Evolutionary conservation across 306 rosid genomes (phyloP), one percentile per base, ranked within the genome.

Genomic region (Rosa rugosa): DNA sequence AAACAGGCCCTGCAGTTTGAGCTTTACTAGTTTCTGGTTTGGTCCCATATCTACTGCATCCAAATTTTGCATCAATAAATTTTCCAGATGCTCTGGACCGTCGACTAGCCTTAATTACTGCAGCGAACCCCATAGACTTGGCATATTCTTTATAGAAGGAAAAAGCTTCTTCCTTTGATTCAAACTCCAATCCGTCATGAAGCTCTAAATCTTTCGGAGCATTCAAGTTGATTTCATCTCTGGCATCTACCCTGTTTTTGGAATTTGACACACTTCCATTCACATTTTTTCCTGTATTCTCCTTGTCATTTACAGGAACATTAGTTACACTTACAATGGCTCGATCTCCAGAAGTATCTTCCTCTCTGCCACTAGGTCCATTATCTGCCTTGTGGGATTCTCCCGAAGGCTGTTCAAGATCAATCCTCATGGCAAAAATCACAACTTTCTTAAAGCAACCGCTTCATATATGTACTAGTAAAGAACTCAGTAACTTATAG

Each of bases 31-130:
- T 71, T 59, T 84, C 84, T 12, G 50, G 81, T 79, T 81, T 87
- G 65, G 18, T 81, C 66, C 90, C 90, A 65, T 81, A 82, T 84
- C 84, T 81, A 75, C 82, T 84, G 67, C 90, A 87, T 5, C 84
- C 83, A 79, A 87, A 84, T 69, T 87, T 87, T 16, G 90, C 88
- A 80, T 82, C 90, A 70, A 87, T 87, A 77, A 87, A 84, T 14
- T 87, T 82, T 70, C 85, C 87, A n/a, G 88, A 84, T 68, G 78
- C 77, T 80, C 88, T 79, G 23, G 88, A 87, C 60, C 90, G 79
- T 25, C 88, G 90, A 22, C 90, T 87, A 14, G 86, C 87, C 83
- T 82, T 73, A 56, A 77, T 87, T 22, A 85, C 75, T 14, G 75
- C 85, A 70, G 83, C 59, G 49, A 87, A 87, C 51, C 86, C 90